These are phyloP conservation scores for Agaricus subrufescens DNA, from an alignment of 768 basidiomycete species.

Conservation along the genomic window DNA sequence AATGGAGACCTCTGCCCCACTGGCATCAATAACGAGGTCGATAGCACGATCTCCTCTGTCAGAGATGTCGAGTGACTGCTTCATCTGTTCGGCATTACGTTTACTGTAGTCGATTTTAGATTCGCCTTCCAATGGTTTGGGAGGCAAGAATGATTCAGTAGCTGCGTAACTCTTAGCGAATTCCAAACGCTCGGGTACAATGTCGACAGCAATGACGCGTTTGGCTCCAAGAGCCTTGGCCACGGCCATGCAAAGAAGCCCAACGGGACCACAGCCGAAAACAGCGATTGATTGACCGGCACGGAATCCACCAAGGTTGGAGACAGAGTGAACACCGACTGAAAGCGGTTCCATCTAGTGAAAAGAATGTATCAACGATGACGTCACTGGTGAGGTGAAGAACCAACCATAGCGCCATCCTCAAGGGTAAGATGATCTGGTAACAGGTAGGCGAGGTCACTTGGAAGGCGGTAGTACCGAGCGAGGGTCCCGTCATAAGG, in stretches of 20 bases:
- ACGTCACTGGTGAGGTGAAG: neutral
- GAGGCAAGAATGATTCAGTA: constrained; percentile 68
- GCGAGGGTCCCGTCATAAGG: constrained; percentile 88
- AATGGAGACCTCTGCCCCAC: constrained; percentile 89
- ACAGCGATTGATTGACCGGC: constrained; percentile 75
- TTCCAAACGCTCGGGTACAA: constrained; percentile 67
- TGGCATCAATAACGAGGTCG: constrained; percentile 88
- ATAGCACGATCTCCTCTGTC: constrained; percentile 69
- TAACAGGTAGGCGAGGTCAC: constrained; percentile 78
- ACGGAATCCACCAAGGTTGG: constrained; percentile 67
- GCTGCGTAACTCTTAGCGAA: constrained; percentile 87
- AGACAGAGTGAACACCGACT: constrained; percentile 86
- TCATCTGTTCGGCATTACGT: constrained; percentile 67
- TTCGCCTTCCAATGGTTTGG: constrained; percentile 58
- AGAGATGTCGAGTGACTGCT: constrained; percentile 55
- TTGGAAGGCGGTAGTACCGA: constrained; percentile 83
- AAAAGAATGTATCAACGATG: neutral
- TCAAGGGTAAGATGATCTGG: constrained; percentile 84
- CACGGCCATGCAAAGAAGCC: constrained; percentile 93
- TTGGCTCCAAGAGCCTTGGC: constrained; percentile 89
- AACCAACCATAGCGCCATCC: constrained; percentile 88
- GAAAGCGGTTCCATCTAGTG: constrained; percentile 88
- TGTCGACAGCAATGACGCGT: constrained; percentile 82
- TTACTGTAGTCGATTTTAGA: constrained; percentile 64
- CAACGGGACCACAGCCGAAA: constrained; percentile 86